A percentile compares a stretch with the other conserved stretches of the same genome.
phyloP scores from a whole-genome alignment of 1,284 basidiomycete species.

The Termitomyces sp. region DNA sequence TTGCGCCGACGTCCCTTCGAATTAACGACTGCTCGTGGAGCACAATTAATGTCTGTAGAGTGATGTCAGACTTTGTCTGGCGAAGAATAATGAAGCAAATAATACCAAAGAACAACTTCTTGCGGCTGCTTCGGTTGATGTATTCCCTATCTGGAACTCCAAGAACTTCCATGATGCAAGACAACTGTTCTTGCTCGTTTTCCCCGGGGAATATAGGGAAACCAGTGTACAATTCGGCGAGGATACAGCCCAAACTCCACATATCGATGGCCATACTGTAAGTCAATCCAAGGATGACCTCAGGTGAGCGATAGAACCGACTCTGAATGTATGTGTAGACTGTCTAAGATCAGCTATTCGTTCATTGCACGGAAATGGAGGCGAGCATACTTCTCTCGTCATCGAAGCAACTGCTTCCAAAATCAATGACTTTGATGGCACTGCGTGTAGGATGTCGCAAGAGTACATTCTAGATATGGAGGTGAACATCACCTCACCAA shows the following conservation, averaged over 20 bases:
- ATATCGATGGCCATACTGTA: constrained; percentile 96
- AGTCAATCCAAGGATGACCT: constrained; percentile 90
- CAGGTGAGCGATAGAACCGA: constrained; percentile 95
- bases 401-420: constrained; percentile 97
- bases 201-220: constrained; percentile 99
- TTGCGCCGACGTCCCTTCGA: constrained; percentile 92
- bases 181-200: constrained; percentile 97
- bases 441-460: constrained; percentile 94
- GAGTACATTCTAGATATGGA: constrained; percentile 76
- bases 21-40: constrained; percentile 91
- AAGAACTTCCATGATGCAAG: constrained; percentile 99
- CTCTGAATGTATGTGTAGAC: constrained; percentile 98
- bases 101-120: constrained; percentile 94
- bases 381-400: constrained; percentile 87
- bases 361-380: background rate
- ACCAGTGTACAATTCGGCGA: constrained; percentile 97
- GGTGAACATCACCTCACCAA: background rate
- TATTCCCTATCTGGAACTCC: constrained; percentile 94
- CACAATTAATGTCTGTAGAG: constrained; percentile 79
- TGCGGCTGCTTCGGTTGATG: constrained; percentile 89
- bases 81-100: constrained; percentile 3
- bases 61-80: background rate
- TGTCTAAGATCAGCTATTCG: constrained; percentile 31
- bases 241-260: constrained; percentile 97
- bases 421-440: constrained; percentile 98